phyloP scores from a whole-genome alignment of 495 filamentous ascomycete species.

The Hypoxylon perforatum region DNA sequence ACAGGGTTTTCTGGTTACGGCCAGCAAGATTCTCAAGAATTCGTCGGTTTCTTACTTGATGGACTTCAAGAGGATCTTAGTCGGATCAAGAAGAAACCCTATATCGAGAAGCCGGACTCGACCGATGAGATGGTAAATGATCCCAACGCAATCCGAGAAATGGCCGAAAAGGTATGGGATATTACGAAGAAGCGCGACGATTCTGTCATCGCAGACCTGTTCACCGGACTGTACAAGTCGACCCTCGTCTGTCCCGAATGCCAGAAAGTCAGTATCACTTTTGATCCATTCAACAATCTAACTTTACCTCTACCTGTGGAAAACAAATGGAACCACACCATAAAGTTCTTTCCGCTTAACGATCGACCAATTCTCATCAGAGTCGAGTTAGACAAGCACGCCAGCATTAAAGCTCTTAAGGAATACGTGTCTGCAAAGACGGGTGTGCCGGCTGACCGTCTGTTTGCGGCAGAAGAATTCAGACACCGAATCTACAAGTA shows the following conservation, averaged over 20 bases:
- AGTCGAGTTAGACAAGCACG: slow-evolving; percentile 89
- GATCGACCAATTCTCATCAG: slow-evolving; percentile 71
- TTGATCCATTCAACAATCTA: slow-evolving; percentile 96
- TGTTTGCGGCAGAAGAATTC: slow-evolving; percentile 84
- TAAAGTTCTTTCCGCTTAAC: slow-evolving; percentile 80
- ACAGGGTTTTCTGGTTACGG: slow-evolving; percentile 92
- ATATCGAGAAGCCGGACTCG: slow-evolving; percentile 97
- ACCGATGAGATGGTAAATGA: slow-evolving; percentile 96
- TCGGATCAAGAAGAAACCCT: slow-evolving; percentile 93
- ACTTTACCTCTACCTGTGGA: slow-evolving; percentile 91
- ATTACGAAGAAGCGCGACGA: slow-evolving; percentile 95
- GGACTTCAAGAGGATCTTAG: slow-evolving; percentile 95
- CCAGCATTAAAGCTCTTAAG: slow-evolving; percentile 77
- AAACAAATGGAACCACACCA: slow-evolving; percentile 74
- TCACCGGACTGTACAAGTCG: slow-evolving; percentile 97
- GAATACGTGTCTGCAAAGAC: slow-evolving; percentile 78
- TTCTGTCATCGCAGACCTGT: slow-evolving; percentile 92
- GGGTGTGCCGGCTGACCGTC: slow-evolving; percentile 64
- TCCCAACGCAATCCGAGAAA: slow-evolving; percentile 76
- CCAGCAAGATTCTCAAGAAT: slow-evolving; percentile 97
- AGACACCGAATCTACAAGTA: slow-evolving; percentile 83
- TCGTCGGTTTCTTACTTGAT: slow-evolving; percentile 95
- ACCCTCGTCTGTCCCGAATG: slow-evolving; percentile 92
- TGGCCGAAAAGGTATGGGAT: slow-evolving; percentile 87
- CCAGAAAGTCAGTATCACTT: slow-evolving; percentile 96